Base-by-base conservation (phyloP, 805 yeast genomes). In the Maudiozyma pseudohumilis region DNA sequence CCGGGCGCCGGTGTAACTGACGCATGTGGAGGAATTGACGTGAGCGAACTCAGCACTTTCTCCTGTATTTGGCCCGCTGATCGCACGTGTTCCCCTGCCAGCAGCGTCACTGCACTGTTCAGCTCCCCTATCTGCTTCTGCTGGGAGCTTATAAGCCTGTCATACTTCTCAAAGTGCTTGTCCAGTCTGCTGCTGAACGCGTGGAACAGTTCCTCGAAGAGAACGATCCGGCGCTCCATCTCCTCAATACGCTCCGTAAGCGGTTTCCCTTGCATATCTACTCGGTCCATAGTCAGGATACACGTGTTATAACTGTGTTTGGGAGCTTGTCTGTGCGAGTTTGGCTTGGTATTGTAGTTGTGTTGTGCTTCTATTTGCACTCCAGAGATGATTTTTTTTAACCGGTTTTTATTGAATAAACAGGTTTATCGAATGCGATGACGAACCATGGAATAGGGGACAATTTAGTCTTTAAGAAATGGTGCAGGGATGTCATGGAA, bases 101-200 rank as follows among this genome's bases (percentile, higher is more conserved):
- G 12, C 4, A 53, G 48, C 9, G 49, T 45, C 13, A 57, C 29
- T 16, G 50, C 47, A 6, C 50, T 46, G 32, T 47, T 52, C 32
- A 57, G 40, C n/a, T 52, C 55, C 17, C 38, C 42, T 11, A 57
- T 55, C 38, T 54, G 60, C 32, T 54, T 57, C 38, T 55, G 60
- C 37, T 57, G 62, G 2, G 57, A 44, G n/a, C 44, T 38, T 4
- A 57, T 43, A 12, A 55, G 41, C 36, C 44, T 40, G 35, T 57
- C 60, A 35, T 57, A 57, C 34, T 50, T 52, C 30, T 57, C 52
- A 42, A 56, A 56, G 41, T 55, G 56, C 21, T 52, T 55, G 33
- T 57, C 62, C 35, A 57, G 36, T 20, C 52, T 49, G 7, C 50
- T 46, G 33, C 60, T 53, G 21, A 57, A 40, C 24, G 55, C 49